Base-by-base conservation (phyloP, 2,329 filamentous ascomycete species). In the Penicillium fuscoglaucum region DNA sequence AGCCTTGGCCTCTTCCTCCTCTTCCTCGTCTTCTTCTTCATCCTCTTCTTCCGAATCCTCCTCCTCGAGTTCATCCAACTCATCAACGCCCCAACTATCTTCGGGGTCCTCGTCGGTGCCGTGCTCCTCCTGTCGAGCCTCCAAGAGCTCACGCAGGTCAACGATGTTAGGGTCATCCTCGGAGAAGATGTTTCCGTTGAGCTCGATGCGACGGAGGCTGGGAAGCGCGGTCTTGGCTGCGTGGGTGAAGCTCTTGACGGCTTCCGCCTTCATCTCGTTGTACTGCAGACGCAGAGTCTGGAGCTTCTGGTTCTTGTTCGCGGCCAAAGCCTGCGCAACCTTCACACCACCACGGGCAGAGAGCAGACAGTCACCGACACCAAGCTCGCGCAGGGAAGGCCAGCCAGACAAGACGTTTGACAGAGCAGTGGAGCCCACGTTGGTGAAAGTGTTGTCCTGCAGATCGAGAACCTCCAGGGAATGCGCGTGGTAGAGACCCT, bases 391-490 rank as follows among this genome's bases (percentile, higher is more conserved):
- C 48, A 99, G 81, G 40, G 85, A 80, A 0, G 83, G 76, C 93
- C 93, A 99, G 58, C 83, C 83, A 1, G 84, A 82, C 24, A 93
- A 83, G 6, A 91, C 90, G 65, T 83, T 84, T 40, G 90, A 88
- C 53, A 99, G 82, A 12, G 91, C 91, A 68, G 82, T 88, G 31
- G 91, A 90, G 26, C 93, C 95, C 62, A 84, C 82, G 40, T 88
- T 76, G 10, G 93, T 98, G 74, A 98, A 98, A 0, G 95, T 98
- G 79, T 99, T 99, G 79, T 99, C 95, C 76, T 99, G 93, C 61
- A 99, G 80, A 79, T 99, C 95, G 53, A 99, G 79, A 15, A 92
- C 84, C 72, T 88, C 82, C 55, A 99, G 83, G 45, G 81, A 79
- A 33, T 80, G 82, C 51, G 91, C 86, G 68, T 90, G 83, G 63